phyloP scores from a whole-genome alignment of 768 basidiomycete species.

The Vishniacozyma victoriae region DNA sequence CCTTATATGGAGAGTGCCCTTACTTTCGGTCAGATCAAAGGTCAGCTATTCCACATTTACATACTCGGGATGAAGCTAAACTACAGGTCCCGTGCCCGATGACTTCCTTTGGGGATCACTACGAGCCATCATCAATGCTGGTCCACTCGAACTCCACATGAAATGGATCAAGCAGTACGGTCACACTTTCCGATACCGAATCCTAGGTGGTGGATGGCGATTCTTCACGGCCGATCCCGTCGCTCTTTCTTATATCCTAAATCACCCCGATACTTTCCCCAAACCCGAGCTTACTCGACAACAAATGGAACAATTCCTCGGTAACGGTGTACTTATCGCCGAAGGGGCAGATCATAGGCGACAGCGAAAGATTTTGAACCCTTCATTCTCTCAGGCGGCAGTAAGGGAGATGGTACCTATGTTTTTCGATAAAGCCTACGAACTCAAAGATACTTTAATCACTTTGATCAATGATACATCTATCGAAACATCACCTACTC shows the following conservation, averaged over 20 bases:
- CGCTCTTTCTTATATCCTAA: conserved; percentile 67
- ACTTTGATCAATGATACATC: conserved; percentile 18
- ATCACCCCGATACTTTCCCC: conserved; percentile 58
- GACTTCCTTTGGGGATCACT: conserved; percentile 24
- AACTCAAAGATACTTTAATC: conserved; percentile 47
- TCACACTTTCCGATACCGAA: conserved; percentile 25
- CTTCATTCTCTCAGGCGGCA: conserved; percentile 48
- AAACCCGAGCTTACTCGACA: conserved; percentile 76
- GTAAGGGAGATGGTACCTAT: conserved; percentile 56
- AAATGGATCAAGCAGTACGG: conserved; percentile 37
- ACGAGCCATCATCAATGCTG: conserved; percentile 15
- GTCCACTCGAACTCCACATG: conserved; percentile 20
- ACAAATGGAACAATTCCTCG: conserved; percentile 70
- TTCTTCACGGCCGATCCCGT: conserved; percentile 74
- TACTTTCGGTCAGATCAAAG: too few relatives aligned
- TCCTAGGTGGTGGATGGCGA: conserved; percentile 52
- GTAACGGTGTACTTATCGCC: conserved; percentile 53
- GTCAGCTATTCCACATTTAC: too few relatives aligned
- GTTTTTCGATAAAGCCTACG: conserved; percentile 57
- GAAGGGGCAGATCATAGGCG: conserved; percentile 64
- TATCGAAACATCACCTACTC: conserved; percentile 9
- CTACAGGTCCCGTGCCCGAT: conserved; percentile 25
- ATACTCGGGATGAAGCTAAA: too few relatives aligned
- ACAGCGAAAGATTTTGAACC: conserved; percentile 58
- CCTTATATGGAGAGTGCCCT: too few relatives aligned